Evolutionary conservation across 768 basidiomycete genomes (phyloP), one percentile per base, ranked within the genome.

Genomic region (Leccinum barrowsii): DNA sequence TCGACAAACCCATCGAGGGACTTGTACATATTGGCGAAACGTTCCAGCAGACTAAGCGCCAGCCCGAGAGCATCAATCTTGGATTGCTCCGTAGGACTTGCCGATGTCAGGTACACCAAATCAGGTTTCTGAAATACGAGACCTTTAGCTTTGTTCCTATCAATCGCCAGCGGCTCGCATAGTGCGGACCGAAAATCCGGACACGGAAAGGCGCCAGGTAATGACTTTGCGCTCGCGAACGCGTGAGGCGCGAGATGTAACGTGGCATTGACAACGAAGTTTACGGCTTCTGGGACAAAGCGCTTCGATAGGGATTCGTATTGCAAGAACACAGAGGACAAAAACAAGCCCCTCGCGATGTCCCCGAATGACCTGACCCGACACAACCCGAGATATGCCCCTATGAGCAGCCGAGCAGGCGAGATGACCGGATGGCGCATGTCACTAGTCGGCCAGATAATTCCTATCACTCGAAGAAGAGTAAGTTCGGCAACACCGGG

Each of bases 361-460:
- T 99, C 94, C 17, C 73, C 60, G 15, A 91, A 67, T 11, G 84
- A 83, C 52, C 95, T 82, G 2, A 98, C 81, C 4, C 94, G 86
- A 55, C 85, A 82, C 28, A 99, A 78, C 7, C 87, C 87, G 17
- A 99, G 86, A 70, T 98, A 98, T 49, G 93, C 87, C 1, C 90
- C 92, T 78, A 97, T 90, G 55, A 98, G 81, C 17, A 98, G 75
- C 52, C 93, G 83, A 0, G 94, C 83, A 0, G 94, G 92, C 0
- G 92, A 90, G 19, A 93, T 77, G 49, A 98, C 94, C 0, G 86
- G 83, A 72, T 99, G 95, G 53, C 87, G 88, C 74, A 96, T 82
- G 74, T 99, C 97, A 70, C 93, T 96, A 2, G 94, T 94, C 3
- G 94, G 90, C 95, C 95, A 99, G 35, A 90, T 76, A 13, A 79